These are phyloP conservation scores for Maudiozyma turicensis DNA, from an alignment of 805 yeast species.

Conservation along the genomic window DNA sequence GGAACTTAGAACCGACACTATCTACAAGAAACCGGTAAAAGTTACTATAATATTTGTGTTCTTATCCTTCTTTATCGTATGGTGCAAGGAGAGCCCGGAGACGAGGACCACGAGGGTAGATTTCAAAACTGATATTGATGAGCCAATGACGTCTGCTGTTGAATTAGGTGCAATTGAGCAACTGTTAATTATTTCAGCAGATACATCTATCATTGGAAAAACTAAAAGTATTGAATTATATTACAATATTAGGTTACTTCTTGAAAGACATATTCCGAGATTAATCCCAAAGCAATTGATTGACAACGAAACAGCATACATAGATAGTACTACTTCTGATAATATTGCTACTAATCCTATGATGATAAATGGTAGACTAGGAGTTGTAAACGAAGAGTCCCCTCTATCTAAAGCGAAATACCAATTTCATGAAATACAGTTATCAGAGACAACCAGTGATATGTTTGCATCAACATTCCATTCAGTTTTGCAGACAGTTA, in stretches of 20 bases:
- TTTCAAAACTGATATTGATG: slow-evolving; percentile 46
- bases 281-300: slow-evolving; percentile 42
- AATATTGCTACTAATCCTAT: slow-evolving; percentile 1
- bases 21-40: slow-evolving; percentile 40
- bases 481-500: slow-evolving; percentile 43
- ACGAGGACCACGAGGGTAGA: slow-evolving; percentile 38
- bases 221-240: slow-evolving; percentile 38
- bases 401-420: not conserved
- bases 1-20: slow-evolving; percentile 32
- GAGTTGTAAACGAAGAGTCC: not conserved
- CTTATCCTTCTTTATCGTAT: slow-evolving; percentile 47
- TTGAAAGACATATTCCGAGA: slow-evolving; percentile 59
- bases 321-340: not conserved
- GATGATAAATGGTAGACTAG: not conserved
- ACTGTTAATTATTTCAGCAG: slow-evolving; percentile 51
- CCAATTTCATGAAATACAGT: slow-evolving; percentile 7
- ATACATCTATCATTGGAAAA: slow-evolving; percentile 34
- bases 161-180: slow-evolving; percentile 65
- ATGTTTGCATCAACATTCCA: slow-evolving; percentile 38
- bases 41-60: slow-evolving; percentile 43
- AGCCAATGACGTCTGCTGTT: slow-evolving; percentile 49
- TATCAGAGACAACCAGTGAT: slow-evolving; percentile 20
- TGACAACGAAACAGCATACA: slow-evolving; percentile 28
- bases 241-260: slow-evolving; percentile 55
- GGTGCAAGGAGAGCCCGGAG: slow-evolving; percentile 48